These are phyloP conservation scores for Cylindricascospora bacillispora DNA, from an alignment of 1,139 yeast genomes.

Conservation along the genomic window DNA sequence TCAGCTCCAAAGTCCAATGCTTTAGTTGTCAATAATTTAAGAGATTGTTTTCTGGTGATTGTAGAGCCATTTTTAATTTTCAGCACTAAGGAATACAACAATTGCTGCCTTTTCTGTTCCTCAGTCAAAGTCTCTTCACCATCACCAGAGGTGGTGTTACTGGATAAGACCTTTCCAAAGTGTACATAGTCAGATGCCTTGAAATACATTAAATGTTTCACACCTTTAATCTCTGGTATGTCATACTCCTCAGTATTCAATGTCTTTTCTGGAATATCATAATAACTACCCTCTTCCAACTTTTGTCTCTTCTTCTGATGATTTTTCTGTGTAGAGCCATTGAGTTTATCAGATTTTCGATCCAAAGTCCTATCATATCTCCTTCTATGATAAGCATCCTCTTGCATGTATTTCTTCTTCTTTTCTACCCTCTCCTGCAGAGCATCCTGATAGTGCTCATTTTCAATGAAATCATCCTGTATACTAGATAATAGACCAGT, in stretches of 20 bases:
- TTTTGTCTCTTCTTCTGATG: constrained; percentile 28
- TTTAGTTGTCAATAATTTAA: constrained; percentile 53
- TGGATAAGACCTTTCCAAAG: constrained; percentile 48
- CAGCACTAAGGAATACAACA: constrained; percentile 52
- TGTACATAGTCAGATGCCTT: constrained; percentile 61
- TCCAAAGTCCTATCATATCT: constrained; percentile 26
- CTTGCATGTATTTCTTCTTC: constrained; percentile 27
- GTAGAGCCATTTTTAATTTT: constrained; percentile 72
- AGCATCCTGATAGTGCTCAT: constrained; percentile 23
- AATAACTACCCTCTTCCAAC: constrained; percentile 12
- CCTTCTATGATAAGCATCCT: constrained; percentile 32
- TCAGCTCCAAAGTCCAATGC: constrained; percentile 61
- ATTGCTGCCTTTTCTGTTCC: constrained; percentile 44
- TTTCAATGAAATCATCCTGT: constrained; percentile 25
- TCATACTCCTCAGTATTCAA: constrained; percentile 21
- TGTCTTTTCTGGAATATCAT: constrained; percentile 28
- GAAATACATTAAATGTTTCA: constrained; percentile 50
- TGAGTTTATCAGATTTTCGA: background rate
- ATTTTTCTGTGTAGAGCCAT: too few species aligned
- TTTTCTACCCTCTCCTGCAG: constrained; percentile 24
- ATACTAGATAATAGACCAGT: too few species aligned
- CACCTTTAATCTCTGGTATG: constrained; percentile 46
- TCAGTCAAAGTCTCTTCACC: constrained; percentile 38
- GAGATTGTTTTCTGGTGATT: constrained; percentile 51
- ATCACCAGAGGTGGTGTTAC: constrained; percentile 17